Evolutionary conservation across 257 asterid genomes (phyloP).

Genomic region (Thymus quinquecostatus): DNA sequence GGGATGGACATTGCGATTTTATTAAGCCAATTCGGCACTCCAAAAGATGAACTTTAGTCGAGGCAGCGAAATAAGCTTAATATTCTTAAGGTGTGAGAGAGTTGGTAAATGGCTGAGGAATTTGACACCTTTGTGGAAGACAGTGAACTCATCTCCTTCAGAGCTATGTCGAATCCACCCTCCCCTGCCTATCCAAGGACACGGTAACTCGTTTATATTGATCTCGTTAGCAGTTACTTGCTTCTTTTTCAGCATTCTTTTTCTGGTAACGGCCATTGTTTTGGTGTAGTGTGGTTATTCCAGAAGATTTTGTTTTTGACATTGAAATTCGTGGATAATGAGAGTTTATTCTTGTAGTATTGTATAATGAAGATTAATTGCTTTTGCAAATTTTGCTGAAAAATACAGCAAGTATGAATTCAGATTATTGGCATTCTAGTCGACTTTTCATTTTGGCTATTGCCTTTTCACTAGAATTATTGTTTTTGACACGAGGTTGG

Average conservation of each 20-base stretch:
- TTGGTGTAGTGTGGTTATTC: background rate
- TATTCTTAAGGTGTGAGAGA: background rate
- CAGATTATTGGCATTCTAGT: too few relatives aligned
- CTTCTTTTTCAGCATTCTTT: background rate
- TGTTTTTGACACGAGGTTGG: too few relatives aligned
- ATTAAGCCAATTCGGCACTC: constrained; percentile 69
- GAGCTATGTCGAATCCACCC: background rate
- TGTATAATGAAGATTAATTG: too few relatives aligned
- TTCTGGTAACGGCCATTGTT: constrained; percentile 1
- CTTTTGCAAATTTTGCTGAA: background rate
- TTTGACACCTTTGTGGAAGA: background rate
- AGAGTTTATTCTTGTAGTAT: background rate
- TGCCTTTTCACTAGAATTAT: too few relatives aligned
- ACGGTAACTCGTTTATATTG: background rate
- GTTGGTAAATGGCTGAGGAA: background rate
- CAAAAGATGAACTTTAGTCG: constrained; percentile 59
- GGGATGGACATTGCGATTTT: constrained; percentile 92
- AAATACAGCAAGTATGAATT: background rate
- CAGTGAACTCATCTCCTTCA: constrained; percentile 6
- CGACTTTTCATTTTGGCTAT: too few relatives aligned
- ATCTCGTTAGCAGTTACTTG: background rate
- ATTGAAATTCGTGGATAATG: background rate
- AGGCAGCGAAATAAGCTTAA: background rate
- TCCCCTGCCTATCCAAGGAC: background rate
- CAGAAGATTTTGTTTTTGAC: background rate